These are phyloP conservation scores for Neurospora sp. DNA, from an alignment of 495 filamentous ascomycete species.

Conservation along the genomic window DNA sequence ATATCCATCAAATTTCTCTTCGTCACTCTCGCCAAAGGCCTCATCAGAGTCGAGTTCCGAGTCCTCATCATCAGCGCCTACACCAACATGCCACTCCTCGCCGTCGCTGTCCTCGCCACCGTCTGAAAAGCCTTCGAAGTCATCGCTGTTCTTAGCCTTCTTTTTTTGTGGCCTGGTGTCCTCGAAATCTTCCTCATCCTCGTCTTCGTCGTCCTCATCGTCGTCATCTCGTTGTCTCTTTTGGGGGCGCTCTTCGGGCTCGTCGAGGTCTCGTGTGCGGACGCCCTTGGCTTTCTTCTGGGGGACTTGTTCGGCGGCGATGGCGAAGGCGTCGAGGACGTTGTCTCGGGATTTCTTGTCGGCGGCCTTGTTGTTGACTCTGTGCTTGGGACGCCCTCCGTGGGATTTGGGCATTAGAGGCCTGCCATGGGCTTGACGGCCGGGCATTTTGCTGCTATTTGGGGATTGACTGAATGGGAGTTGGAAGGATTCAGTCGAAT, in stretches of 20 bases:
- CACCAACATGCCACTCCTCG: conserved; percentile 71
- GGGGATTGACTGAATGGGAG: not conserved
- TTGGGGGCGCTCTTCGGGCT: conserved; percentile 17
- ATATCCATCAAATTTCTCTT: conserved; percentile 70
- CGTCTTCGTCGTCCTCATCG: conserved; percentile 44
- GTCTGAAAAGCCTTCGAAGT: conserved; percentile 25
- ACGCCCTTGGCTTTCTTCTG: conserved; percentile 27
- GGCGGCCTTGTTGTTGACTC: conserved; percentile 5
- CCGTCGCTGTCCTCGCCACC: conserved; percentile 68
- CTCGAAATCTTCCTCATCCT: conserved; percentile 44
- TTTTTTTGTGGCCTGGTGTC: conserved; percentile 32
- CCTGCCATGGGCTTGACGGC: conserved; percentile 52
- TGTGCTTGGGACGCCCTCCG: conserved; percentile 35
- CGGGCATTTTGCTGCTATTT: conserved; percentile 46
- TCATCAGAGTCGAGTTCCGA: conserved; percentile 87
- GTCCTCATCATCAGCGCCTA: conserved; percentile 65
- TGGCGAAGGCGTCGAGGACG: conserved; percentile 72
- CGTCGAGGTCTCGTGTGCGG: conserved; percentile 34
- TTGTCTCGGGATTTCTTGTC: conserved; percentile 36
- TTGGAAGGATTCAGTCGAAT: not conserved
- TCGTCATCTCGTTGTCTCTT: conserved; percentile 37
- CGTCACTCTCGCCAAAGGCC: conserved; percentile 81
- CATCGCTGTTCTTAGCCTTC: conserved; percentile 30
- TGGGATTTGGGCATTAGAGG: conserved; percentile 30
- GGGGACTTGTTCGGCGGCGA: conserved; percentile 55